Percentiles rank a stretch among this genome's conserved stretches.
These are phyloP conservation scores for Russula sp. DNA, from an alignment of 768 basidiomycete genomes.

Conservation along the genomic window DNA sequence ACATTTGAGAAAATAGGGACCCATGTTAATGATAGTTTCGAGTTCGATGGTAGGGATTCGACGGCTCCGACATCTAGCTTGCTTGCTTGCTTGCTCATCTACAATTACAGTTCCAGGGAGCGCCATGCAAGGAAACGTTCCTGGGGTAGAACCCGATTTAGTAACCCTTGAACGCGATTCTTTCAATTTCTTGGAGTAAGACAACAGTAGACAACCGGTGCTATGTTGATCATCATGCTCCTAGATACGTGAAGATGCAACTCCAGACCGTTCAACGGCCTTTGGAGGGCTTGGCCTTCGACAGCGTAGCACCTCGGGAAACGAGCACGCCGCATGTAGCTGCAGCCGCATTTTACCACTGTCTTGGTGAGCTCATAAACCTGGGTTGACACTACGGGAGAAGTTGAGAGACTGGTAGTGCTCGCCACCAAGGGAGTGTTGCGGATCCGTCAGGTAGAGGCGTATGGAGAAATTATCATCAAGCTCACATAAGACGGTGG, in stretches of 20 bases:
- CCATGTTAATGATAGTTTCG: conserved; percentile 51
- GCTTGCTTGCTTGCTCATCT: not conserved
- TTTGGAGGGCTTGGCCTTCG: conserved; percentile 46
- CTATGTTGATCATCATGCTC: not conserved
- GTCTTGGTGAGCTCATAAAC: conserved; percentile 48
- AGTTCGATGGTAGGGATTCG: conserved; percentile 49
- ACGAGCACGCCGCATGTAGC: conserved; percentile 73
- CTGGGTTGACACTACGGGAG: not conserved
- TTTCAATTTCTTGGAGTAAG: conserved; percentile 73
- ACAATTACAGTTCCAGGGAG: conserved; percentile 26
- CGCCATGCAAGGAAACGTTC: conserved; percentile 27
- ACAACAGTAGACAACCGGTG: not conserved
- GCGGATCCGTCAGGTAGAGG: conserved; percentile 46
- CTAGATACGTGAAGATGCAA: conserved; percentile 75
- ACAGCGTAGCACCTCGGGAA: conserved; percentile 53
- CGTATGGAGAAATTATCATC: conserved; percentile 51
- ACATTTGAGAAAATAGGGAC: conserved; percentile 31
- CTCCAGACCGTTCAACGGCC: conserved; percentile 47
- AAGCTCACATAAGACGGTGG: conserved; percentile 28
- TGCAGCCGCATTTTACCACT: conserved; percentile 78
- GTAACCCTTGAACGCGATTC: conserved; percentile 67
- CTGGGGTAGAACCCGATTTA: conserved; percentile 49
- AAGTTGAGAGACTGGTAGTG: conserved; percentile 35
- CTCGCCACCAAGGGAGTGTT: conserved; percentile 71
- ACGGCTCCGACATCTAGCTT: conserved; percentile 14